These are phyloP conservation scores for Termitomyces eurrhizus DNA, from an alignment of 768 basidiomycete genomes.

Conservation along the genomic window DNA sequence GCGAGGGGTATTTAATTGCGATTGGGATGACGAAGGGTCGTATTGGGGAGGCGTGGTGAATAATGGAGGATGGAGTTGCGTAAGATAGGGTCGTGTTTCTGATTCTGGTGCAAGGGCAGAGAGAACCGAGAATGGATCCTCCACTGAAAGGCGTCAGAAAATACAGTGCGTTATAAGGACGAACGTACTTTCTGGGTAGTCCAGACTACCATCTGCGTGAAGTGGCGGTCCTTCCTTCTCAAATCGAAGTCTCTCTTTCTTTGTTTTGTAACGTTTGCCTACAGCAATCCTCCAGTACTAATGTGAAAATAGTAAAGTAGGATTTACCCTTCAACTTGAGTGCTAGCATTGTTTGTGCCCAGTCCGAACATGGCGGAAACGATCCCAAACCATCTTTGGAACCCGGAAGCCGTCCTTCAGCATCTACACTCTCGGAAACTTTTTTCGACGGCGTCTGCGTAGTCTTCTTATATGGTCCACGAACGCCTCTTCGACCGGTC, in stretches of 20 bases:
- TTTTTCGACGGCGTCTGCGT: constrained; percentile 15
- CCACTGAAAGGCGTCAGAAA: constrained; percentile 43
- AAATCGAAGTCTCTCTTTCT: constrained; percentile 75
- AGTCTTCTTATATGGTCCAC: constrained; percentile 52
- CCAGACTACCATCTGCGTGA: constrained; percentile 72
- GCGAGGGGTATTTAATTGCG: constrained; percentile 25
- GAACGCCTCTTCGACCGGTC: constrained; percentile 37
- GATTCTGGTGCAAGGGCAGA: constrained; percentile 60
- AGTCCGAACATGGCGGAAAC: constrained; percentile 68
- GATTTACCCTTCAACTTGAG: constrained; percentile 69
- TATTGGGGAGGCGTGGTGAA: constrained; percentile 16
- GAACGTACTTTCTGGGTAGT: constrained; percentile 63
- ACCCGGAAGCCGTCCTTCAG: constrained; percentile 72
- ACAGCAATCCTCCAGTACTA: background rate
- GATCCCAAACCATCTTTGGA: constrained; percentile 71
- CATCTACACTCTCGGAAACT: constrained; percentile 50
- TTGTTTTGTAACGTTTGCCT: constrained; percentile 79
- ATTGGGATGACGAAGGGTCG: constrained; percentile 19
- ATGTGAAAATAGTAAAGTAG: background rate
- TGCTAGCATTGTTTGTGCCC: constrained; percentile 68
- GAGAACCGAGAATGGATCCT: constrained; percentile 72
- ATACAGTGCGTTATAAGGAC: background rate
- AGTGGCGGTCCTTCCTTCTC: constrained; percentile 74
- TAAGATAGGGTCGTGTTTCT: constrained; percentile 48
- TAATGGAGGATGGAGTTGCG: constrained; percentile 50